Percentiles rank a stretch among this genome's conserved stretches.
These are phyloP conservation scores for Nakazawaea sp. DNA, from an alignment of 805 yeast species.

Conservation along the genomic window DNA sequence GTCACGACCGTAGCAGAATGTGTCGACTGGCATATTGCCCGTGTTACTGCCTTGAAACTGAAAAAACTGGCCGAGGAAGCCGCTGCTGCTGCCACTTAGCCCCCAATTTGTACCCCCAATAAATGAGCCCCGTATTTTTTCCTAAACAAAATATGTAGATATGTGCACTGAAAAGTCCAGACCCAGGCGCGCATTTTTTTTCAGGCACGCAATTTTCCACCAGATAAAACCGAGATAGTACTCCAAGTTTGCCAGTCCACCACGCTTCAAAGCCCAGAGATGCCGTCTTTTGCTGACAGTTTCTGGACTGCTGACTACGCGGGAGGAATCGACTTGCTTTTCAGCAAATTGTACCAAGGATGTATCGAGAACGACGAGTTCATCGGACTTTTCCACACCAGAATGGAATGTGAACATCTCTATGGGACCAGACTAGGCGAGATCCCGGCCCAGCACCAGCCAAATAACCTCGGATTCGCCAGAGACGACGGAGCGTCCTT, in stretches of 20 bases:
- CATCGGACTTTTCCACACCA: constrained; percentile 51
- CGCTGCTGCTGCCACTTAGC: too few species aligned
- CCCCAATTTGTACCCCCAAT: too few species aligned
- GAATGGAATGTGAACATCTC: constrained; percentile 66
- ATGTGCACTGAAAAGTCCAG: too few species aligned
- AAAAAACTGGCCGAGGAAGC: constrained; percentile 3
- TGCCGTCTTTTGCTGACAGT: constrained; percentile 62
- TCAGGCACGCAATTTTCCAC: not conserved
- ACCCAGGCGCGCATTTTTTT: too few species aligned
- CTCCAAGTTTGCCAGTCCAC: too few species aligned
- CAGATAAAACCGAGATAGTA: too few species aligned
- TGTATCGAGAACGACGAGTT: constrained; percentile 66
- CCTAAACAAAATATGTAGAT: too few species aligned
- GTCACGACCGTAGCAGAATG: constrained; percentile 8
- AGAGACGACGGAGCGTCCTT: constrained; percentile 59
- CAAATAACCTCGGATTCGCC: constrained; percentile 34
- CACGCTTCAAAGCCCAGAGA: too few species aligned
- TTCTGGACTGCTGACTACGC: constrained; percentile 71
- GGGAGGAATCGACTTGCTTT: constrained; percentile 44
- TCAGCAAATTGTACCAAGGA: constrained; percentile 52
- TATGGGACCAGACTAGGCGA: constrained; percentile 53
- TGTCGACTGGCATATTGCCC: constrained; percentile 9
- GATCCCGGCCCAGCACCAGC: constrained; percentile 28
- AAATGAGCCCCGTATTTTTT: too few species aligned
- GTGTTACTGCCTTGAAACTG: constrained; percentile 7